These are phyloP conservation scores for Paecilomyces variotii DNA, from an alignment of 2,329 filamentous ascomycete genomes.

Conservation along the genomic window DNA sequence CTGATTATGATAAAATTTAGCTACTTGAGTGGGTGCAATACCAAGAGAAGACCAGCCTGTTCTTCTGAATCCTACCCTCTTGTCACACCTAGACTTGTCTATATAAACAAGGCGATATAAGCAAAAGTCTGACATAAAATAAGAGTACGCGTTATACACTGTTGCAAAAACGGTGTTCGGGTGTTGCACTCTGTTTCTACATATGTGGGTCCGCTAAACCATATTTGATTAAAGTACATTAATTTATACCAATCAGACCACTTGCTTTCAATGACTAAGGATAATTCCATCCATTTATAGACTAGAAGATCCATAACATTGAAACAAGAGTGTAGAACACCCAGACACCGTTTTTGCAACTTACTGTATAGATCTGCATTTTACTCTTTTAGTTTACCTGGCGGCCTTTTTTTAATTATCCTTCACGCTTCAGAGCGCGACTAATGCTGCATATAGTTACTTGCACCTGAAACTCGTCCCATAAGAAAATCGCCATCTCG, in stretches of 20 bases:
- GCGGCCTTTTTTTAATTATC: conserved; percentile 24
- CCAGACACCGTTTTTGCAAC: too few species aligned
- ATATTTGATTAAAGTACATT: too few species aligned
- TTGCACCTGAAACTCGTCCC: conserved; percentile 16
- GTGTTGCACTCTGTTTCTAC: too few species aligned
- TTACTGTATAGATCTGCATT: conserved; percentile 26
- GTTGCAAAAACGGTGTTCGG: too few species aligned
- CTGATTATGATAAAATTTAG: not conserved
- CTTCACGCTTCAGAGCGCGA: conserved; percentile 12
- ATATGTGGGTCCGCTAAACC: too few species aligned
- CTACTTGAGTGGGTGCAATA: not conserved
- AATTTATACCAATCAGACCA: too few species aligned
- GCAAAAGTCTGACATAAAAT: conserved; percentile 23
- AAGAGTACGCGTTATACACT: conserved; percentile 24
- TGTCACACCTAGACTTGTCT: conserved; percentile 33
- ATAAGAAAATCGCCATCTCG: conserved; percentile 22
- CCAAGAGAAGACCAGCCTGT: conserved; percentile 25
- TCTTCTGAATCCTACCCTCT: conserved; percentile 21
- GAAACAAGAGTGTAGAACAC: too few species aligned
- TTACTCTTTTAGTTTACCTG: conserved; percentile 20
- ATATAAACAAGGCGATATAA: conserved; percentile 26
- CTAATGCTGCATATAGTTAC: conserved; percentile 15
- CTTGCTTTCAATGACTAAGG: too few species aligned
- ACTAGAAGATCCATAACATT: too few species aligned
- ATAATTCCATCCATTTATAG: too few species aligned